Percentiles rank a stretch among this genome's conserved stretches.
Evolutionary conservation across 768 basidiomycete genomes (phyloP).

Genomic region (Mrakia gelida): DNA sequence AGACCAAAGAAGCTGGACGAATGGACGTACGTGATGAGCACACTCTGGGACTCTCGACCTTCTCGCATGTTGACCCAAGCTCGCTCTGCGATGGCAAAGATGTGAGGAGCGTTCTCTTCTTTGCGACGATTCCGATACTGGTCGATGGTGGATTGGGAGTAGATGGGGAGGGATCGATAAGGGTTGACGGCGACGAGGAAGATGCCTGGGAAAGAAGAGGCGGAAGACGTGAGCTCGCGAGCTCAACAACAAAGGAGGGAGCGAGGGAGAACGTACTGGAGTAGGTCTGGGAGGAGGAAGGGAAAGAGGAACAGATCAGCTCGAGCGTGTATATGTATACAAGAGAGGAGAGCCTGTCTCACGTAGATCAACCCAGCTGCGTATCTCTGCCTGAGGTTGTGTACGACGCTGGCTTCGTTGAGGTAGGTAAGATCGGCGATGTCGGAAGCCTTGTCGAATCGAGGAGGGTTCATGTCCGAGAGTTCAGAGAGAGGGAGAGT

Average conservation of each 20-base stretch:
- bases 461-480: slow-evolving; percentile 38
- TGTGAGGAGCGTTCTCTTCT: slow-evolving; percentile 87
- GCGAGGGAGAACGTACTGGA: slow-evolving; percentile 49
- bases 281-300: slow-evolving; percentile 60
- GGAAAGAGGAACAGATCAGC: neutral
- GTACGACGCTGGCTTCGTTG: slow-evolving; percentile 98
- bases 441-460: slow-evolving; percentile 92
- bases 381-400: slow-evolving; percentile 88
- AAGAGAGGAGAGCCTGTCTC: slow-evolving; percentile 42
- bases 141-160: slow-evolving; percentile 79
- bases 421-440: slow-evolving; percentile 96
- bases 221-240: neutral
- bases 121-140: slow-evolving; percentile 52
- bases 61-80: slow-evolving; percentile 99
- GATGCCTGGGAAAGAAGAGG: slow-evolving; percentile 49
- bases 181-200: slow-evolving; percentile 99
- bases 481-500: slow-evolving; percentile 20
- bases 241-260: neutral
- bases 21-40: slow-evolving; percentile 85
- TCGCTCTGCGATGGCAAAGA: slow-evolving; percentile 93
- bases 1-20: slow-evolving; percentile 18
- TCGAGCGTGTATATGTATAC: neutral
- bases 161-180: slow-evolving; percentile 85
- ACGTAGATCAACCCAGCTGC: slow-evolving; percentile 90
- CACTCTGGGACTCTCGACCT: slow-evolving; percentile 93